These are phyloP conservation scores for Phytophthora ramorum DNA, from an alignment of 352 stramenopile genomes.

Conservation along the genomic window DNA sequence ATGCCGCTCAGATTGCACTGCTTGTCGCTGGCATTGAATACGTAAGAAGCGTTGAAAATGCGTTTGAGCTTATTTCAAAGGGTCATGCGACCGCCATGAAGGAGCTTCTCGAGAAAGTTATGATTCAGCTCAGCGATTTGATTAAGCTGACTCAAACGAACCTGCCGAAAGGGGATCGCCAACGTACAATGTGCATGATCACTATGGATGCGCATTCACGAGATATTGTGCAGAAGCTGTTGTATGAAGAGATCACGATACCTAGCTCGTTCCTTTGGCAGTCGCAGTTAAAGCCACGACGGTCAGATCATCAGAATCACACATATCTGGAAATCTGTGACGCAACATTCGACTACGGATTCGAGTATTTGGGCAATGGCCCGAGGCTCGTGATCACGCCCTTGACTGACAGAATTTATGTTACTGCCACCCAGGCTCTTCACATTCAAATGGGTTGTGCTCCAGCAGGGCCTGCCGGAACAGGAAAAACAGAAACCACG, in stretches of 20 bases:
- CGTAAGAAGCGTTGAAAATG: conserved; percentile 82
- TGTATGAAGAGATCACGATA: conserved; percentile 84
- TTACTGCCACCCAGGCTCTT: conserved; percentile 94
- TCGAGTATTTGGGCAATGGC: conserved; percentile 96
- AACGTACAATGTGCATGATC: conserved; percentile 95
- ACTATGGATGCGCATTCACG: conserved; percentile 94
- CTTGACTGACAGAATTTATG: conserved; percentile 95
- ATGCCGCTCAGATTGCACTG: conserved; percentile 93
- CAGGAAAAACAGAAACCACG: conserved; percentile 96
- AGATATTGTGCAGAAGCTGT: conserved; percentile 93
- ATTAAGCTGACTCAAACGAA: conserved; percentile 91
- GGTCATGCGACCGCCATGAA: conserved; percentile 86
- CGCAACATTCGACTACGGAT: conserved; percentile 94
- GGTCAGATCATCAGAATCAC: conserved; percentile 49
- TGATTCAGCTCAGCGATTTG: conserved; percentile 92
- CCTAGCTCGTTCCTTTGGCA: conserved; percentile 93
- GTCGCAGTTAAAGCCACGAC: conserved; percentile 91
- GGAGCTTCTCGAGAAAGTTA: conserved; percentile 85
- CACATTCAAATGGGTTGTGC: conserved; percentile 97
- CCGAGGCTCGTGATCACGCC: conserved; percentile 94
- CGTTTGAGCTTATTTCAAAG: conserved; percentile 70
- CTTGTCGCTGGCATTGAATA: conserved; percentile 93
- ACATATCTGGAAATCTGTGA: conserved; percentile 91
- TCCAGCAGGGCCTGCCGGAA: conserved; percentile 88
- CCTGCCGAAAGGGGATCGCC: conserved; percentile 88